Conservation (phyloP, 2,329 filamentous ascomycete genomes). For the Curvularia sp. region DNA sequence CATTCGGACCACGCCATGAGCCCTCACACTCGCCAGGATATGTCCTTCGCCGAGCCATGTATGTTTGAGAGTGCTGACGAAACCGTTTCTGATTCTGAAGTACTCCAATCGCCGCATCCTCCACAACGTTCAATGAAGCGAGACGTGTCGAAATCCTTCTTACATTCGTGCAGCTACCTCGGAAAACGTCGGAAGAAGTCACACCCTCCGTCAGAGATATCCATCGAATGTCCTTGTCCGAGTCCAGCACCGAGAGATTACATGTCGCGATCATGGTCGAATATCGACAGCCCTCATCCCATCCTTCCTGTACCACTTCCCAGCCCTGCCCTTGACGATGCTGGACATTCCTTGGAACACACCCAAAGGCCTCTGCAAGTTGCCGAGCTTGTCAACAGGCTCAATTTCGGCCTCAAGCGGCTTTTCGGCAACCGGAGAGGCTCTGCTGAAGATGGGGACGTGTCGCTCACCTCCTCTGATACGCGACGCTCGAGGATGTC, state of each 20-base stretch:
- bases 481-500: slow-evolving; percentile 3
- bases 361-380: slow-evolving; percentile 11
- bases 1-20: not conserved
- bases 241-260: not conserved
- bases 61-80: slow-evolving; percentile 3
- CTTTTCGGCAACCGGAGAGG: slow-evolving; percentile 13
- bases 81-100: slow-evolving; percentile 1
- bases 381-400: slow-evolving; percentile 9
- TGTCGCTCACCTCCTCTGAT: not conserved
- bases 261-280: slow-evolving; percentile 9
- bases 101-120: slow-evolving; percentile 1
- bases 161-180: slow-evolving; percentile 6
- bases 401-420: slow-evolving; percentile 5
- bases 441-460: slow-evolving; percentile 3
- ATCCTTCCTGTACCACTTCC: slow-evolving; percentile 7
- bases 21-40: not conserved
- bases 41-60: slow-evolving; percentile 1
- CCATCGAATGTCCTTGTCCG: not conserved
- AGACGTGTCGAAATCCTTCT: slow-evolving; percentile 8
- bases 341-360: not conserved
- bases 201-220: not conserved
- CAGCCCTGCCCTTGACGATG: not conserved
- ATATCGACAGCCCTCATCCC: slow-evolving; percentile 3
- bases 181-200: slow-evolving; percentile 9
- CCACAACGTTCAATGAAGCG: slow-evolving; percentile 3